phyloP scores from a whole-genome alignment of 1,139 yeast genomes.

The Zygosaccharomyces sapae region DNA sequence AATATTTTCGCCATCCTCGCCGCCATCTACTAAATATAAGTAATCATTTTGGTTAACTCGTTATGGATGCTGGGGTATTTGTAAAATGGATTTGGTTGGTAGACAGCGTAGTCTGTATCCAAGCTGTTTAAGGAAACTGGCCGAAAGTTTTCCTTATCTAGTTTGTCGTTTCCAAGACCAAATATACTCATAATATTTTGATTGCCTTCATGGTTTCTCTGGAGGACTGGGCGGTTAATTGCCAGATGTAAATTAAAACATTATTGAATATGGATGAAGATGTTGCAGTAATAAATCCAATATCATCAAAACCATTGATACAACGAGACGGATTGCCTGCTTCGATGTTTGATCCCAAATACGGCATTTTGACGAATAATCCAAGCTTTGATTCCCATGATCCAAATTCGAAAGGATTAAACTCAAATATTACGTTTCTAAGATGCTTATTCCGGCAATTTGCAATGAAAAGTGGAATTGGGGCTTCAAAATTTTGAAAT shows the following conservation, averaged over 20 bases:
- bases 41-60: constrained; percentile 29
- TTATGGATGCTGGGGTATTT: constrained; percentile 31
- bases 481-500: constrained; percentile 39
- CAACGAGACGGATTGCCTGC: constrained; percentile 43
- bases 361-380: constrained; percentile 50
- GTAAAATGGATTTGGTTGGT: constrained; percentile 73
- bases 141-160: constrained; percentile 15
- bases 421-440: constrained; percentile 43
- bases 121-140: constrained; percentile 11
- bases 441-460: constrained; percentile 36
- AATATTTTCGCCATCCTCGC: constrained; percentile 59
- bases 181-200: constrained; percentile 44
- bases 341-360: constrained; percentile 49
- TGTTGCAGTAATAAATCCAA: constrained; percentile 69
- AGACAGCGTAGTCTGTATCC: constrained; percentile 65
- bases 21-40: constrained; percentile 59
- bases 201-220: constrained; percentile 43
- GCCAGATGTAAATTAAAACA: constrained; percentile 47
- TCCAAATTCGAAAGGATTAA: constrained; percentile 67
- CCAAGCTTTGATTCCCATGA: constrained; percentile 55
- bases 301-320: constrained; percentile 58
- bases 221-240: constrained; percentile 40
- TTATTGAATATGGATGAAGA: constrained; percentile 69
- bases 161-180: constrained; percentile 39
- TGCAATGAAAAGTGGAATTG: constrained; percentile 44